Evolutionary conservation across 352 stramenopile genomes (phyloP).

Genomic region (Pythium brachiatum): DNA sequence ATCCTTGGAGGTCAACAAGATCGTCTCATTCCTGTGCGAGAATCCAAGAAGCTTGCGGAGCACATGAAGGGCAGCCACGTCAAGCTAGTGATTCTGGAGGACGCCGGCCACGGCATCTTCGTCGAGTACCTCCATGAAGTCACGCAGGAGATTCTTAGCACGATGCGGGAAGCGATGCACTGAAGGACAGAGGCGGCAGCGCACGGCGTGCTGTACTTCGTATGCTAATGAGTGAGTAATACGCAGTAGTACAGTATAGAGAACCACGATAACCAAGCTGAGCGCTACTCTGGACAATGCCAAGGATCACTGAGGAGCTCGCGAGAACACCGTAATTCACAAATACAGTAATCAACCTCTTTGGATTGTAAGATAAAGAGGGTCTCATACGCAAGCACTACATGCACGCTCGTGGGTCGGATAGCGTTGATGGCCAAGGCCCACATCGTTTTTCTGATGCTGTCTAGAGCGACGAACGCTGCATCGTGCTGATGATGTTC

Average conservation of each 20-base stretch:
- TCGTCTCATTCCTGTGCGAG: constrained; percentile 36
- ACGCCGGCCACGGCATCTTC: constrained; percentile 40
- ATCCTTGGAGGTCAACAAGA: constrained; percentile 46
- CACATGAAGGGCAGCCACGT: constrained; percentile 40
- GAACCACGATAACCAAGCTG: too few relatives aligned
- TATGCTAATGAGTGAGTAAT: too few relatives aligned
- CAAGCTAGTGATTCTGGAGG: constrained; percentile 44
- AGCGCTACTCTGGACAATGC: too few relatives aligned
- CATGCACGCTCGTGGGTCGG: not conserved
- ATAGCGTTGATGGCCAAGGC: not conserved
- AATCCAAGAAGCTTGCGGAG: constrained; percentile 41
- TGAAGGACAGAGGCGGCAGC: too few relatives aligned
- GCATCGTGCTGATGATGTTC: constrained; percentile 24
- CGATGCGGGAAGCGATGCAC: not conserved
- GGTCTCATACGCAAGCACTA: not conserved
- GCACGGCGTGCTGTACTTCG: too few relatives aligned
- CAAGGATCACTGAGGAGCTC: too few relatives aligned
- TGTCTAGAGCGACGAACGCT: not conserved
- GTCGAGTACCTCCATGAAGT: constrained; percentile 32
- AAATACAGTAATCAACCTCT: constrained; percentile 1
- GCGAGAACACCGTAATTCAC: too few relatives aligned
- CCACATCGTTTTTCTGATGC: not conserved
- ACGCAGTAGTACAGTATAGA: too few relatives aligned
- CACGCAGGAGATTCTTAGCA: not conserved
- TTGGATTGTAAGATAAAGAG: too few relatives aligned